Conservation (phyloP, 805 yeast genomes). For the Sugiyamaella smithiae region DNA sequence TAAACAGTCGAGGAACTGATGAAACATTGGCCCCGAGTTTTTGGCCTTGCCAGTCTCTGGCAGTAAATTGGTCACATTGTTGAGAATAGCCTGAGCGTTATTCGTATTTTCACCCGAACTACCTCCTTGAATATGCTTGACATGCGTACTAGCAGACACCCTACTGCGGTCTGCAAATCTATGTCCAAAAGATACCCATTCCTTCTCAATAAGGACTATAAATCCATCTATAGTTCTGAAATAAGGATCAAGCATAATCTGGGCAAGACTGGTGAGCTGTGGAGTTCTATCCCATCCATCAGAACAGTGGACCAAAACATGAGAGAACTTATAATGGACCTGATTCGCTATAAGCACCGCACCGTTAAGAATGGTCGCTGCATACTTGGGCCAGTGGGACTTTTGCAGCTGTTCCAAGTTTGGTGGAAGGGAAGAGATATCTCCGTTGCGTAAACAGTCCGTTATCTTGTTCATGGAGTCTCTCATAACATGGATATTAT, state of each 20-base stretch:
- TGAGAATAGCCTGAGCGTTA: conserved; percentile 45
- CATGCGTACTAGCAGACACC: conserved; percentile 36
- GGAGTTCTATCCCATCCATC: conserved; percentile 99
- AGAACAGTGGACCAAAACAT: conserved; percentile 86
- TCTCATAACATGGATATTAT: conserved; percentile 92
- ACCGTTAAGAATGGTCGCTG: conserved; percentile 65
- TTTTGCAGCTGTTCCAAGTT: conserved; percentile 57
- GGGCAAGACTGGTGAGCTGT: conserved; percentile 78
- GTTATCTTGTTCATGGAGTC: conserved; percentile 69
- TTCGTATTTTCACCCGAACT: conserved; percentile 28
- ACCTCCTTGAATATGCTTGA: conserved; percentile 18
- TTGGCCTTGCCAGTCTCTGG: conserved; percentile 50
- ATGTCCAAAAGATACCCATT: conserved; percentile 95
- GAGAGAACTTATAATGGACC: conserved; percentile 78
- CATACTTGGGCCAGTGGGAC: conserved; percentile 76
- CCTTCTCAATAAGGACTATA: conserved; percentile 81
- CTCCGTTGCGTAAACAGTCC: conserved; percentile 65
- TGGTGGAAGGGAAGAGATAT: conserved; percentile 50
- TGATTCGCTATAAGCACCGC: conserved; percentile 77
- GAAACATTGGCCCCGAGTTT: conserved; percentile 86
- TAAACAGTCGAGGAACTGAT: conserved; percentile 87
- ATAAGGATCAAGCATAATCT: conserved; percentile 85
- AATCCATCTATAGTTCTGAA: conserved; percentile 88
- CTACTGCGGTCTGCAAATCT: conserved; percentile 66
- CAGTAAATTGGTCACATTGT: conserved; percentile 50